These are phyloP conservation scores for Pterocarpus macrocarpus DNA, from an alignment of 306 rosid species.

Conservation along the genomic window DNA sequence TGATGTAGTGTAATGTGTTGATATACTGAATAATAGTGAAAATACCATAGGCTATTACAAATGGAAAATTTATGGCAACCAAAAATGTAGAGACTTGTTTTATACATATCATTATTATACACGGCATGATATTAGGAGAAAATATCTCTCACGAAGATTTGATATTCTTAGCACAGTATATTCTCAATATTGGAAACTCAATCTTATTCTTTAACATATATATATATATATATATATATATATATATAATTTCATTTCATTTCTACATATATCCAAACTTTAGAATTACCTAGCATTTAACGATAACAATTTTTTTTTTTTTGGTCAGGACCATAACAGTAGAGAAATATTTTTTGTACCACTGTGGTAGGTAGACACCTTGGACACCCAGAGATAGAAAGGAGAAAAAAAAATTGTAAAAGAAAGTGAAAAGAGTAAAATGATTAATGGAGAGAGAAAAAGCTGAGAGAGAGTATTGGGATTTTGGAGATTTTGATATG, in stretches of 20 bases:
- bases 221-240: not conserved
- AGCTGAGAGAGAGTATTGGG: no score
- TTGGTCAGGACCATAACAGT: no score
- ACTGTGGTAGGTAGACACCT: no score
- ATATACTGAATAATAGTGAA: constrained; percentile 9
- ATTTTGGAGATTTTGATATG: no score
- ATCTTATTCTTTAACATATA: constrained; percentile 37
- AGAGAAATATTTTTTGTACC: no score
- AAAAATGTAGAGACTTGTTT: not conserved
- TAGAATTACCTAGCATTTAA: not conserved
- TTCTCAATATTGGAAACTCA: constrained; percentile 34
- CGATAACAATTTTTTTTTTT: not conserved
- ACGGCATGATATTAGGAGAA: constrained; percentile 15
- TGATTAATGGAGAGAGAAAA: no score
- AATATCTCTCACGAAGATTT: constrained; percentile 43
- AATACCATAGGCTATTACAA: not conserved
- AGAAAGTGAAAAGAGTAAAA: no score
- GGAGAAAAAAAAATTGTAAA: no score
- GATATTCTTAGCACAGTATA: constrained; percentile 20
- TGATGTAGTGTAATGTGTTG: not conserved
- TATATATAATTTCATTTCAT: not conserved
- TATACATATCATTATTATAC: not conserved
- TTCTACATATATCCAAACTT: not conserved
- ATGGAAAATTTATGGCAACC: constrained; percentile 1
- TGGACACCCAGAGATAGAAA: no score